Conservation (phyloP, 352 stramenopile genomes). For the Globisporangium radiosum region DNA sequence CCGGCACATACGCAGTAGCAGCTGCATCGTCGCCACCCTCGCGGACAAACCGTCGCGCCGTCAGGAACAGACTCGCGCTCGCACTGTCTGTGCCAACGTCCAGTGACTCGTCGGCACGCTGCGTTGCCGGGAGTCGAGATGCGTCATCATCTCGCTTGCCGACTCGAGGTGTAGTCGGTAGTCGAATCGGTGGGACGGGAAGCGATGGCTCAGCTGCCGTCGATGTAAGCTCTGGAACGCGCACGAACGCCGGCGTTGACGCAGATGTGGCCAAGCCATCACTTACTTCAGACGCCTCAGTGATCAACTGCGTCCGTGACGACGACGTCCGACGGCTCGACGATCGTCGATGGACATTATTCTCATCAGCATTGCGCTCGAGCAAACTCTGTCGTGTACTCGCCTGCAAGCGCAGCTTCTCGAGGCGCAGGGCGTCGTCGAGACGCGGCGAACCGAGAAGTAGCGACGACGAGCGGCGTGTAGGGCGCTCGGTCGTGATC, state of each 20-base stretch:
- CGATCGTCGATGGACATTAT: constrained; percentile 7
- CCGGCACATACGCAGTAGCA: too few species aligned
- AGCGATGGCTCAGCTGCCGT: neutral
- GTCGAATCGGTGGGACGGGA: neutral
- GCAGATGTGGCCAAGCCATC: neutral
- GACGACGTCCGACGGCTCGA: neutral
- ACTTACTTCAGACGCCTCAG: neutral
- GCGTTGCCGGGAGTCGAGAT: too few species aligned
- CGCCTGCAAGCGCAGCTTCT: constrained; percentile 15
- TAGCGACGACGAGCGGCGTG: constrained; percentile 1
- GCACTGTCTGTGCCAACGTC: neutral
- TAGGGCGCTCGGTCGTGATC: constrained; percentile 46
- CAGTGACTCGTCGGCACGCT: too few species aligned
- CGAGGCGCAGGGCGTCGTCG: constrained; percentile 5
- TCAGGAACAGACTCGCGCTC: constrained; percentile 3
- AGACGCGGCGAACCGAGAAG: neutral
- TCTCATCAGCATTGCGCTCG: constrained; percentile 13
- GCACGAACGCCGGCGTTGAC: constrained; percentile 6
- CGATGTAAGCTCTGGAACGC: neutral
- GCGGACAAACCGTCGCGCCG: constrained; percentile 3
- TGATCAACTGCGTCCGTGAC: neutral
- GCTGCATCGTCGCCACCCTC: neutral
- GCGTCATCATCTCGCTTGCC: neutral
- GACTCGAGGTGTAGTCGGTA: neutral
- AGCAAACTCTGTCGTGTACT: constrained; percentile 16